Base-by-base conservation (phyloP, 1,284 basidiomycete species). In the Moniliophthora roreri region DNA sequence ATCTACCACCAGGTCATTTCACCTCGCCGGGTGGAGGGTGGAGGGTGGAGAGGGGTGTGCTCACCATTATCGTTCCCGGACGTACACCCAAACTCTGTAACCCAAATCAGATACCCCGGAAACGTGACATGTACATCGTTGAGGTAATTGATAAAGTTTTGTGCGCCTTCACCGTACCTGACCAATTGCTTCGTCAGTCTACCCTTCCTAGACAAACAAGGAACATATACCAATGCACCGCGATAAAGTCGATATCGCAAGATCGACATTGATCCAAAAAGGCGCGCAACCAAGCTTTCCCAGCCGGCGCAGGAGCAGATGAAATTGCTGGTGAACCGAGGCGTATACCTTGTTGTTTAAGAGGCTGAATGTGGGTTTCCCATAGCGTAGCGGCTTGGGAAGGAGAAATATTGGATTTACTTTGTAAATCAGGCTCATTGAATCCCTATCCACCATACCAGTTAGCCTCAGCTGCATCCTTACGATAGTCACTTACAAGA, bases 351-450 rank as follows among this genome's bases (percentile, higher is more conserved):
- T 51, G 55, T n/a, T 60, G 58, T 18, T 59, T 50, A 3, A 69
- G 40, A 13, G 68, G 69, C 37, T 68, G 60, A 18, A 69, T 62
- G 45, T 66, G 60, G 50, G 65, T 57, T 48, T 62, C 62, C 62
- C 62, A 69, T 13, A 67, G 54, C n/a, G 54, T 49, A 7, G 65
- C 66, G 0, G 69, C 67, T 37, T 58, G 20, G 7, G n/a, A 18
- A 9, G 51, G 45, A 18, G 16, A 36, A 9, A 53, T 20, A 32
- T 47, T 41, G 15, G 45, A 53, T 28, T 53, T 39, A 34, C 38
- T 32, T 36, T 34, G 26, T 20, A 53, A 16, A n/a, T 53, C 51
- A 11, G 51, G 51, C 21, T 53, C 51, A 28, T 53, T 53, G 24
- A 53, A 53, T 24, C 20, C 51, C 51, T 53, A 15, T 18, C 5